Percentiles rank a stretch among this genome's conserved stretches.
These are phyloP conservation scores for Lasiodiplodia theobromae DNA, from an alignment of 2,329 filamentous ascomycete genomes.

Conservation along the genomic window DNA sequence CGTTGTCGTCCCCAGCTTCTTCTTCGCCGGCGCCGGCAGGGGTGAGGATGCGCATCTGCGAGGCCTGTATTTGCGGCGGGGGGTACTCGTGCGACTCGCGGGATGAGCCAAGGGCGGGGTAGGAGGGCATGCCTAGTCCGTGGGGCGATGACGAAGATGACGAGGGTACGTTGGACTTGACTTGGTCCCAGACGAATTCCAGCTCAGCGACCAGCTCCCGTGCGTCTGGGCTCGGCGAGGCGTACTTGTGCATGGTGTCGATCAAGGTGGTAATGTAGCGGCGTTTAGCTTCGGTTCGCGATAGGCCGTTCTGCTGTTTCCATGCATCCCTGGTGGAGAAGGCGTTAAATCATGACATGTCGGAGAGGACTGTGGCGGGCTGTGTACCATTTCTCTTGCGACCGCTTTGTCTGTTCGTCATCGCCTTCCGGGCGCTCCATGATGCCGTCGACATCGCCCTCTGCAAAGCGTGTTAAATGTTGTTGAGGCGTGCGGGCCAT, in stretches of 20 bases:
- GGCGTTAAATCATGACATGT: slow-evolving; percentile 27
- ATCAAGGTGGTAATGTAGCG: slow-evolving; percentile 74
- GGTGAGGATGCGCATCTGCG: slow-evolving; percentile 22
- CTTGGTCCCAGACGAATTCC: slow-evolving; percentile 99
- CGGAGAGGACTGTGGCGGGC: slow-evolving; percentile 33
- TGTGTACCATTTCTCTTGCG: slow-evolving; percentile 70
- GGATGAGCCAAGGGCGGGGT: slow-evolving; percentile 56
- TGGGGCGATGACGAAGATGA: slow-evolving; percentile 59
- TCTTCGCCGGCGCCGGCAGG: slow-evolving; percentile 6
- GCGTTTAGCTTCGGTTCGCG: slow-evolving; percentile 71
- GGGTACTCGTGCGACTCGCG: slow-evolving; percentile 49
- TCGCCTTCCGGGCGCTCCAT: slow-evolving; percentile 77
- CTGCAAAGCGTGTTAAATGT: slow-evolving; percentile 48
- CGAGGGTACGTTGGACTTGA: slow-evolving; percentile 80
- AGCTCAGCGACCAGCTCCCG: slow-evolving; percentile 88
- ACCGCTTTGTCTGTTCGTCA: slow-evolving; percentile 59
- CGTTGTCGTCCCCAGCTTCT: slow-evolving; percentile 40
- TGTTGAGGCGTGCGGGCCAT: slow-evolving; percentile 15
- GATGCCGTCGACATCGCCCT: slow-evolving; percentile 93
- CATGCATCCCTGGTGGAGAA: slow-evolving; percentile 76
- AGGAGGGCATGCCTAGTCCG: slow-evolving; percentile 44
- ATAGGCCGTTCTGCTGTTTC: slow-evolving; percentile 84
- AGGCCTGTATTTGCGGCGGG: slow-evolving; percentile 32
- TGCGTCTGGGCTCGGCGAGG: slow-evolving; percentile 82
- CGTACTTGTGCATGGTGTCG: slow-evolving; percentile 95